Percentiles rank a stretch among this genome's conserved stretches.
Conservation (phyloP, 225 moss, liverwort and hornwort species). For the Pleurozium schreberi region DNA sequence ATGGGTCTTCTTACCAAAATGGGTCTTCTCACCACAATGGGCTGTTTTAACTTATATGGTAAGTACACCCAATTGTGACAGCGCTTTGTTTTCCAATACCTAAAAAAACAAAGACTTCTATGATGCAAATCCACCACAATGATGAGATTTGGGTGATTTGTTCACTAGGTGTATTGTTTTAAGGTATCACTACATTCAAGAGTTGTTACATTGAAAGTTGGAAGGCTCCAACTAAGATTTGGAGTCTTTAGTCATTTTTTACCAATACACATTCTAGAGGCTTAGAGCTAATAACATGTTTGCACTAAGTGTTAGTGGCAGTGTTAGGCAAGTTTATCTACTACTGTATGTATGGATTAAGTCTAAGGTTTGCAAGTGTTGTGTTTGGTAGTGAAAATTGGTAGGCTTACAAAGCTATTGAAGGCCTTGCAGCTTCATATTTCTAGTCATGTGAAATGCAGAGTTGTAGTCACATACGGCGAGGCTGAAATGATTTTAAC, state of each 20-base stretch:
- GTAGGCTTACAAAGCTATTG: no score
- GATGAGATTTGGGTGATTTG: not conserved
- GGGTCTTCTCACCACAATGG: no score
- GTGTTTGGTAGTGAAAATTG: no score
- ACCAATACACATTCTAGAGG: not conserved
- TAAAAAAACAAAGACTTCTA: not conserved
- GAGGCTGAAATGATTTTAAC: not conserved
- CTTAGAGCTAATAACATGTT: no score
- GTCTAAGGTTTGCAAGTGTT: no score
- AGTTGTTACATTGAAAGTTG: not conserved
- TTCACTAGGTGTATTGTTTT: accelerated
- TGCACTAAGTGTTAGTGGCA: no score
- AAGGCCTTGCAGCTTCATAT: not conserved
- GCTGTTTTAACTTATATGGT: no score
- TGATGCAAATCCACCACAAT: not conserved
- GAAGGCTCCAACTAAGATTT: not conserved
- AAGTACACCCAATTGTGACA: not conserved
- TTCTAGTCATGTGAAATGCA: not conserved
- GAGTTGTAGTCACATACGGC: not conserved
- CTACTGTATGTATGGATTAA: no score
- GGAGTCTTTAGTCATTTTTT: not conserved
- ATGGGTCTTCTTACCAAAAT: no score
- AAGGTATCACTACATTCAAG: not conserved
- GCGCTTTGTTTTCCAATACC: not conserved
- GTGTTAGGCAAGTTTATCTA: no score